Evolutionary conservation across 1,284 basidiomycete genomes (phyloP).

Genomic region (Tremellales sp.): DNA sequence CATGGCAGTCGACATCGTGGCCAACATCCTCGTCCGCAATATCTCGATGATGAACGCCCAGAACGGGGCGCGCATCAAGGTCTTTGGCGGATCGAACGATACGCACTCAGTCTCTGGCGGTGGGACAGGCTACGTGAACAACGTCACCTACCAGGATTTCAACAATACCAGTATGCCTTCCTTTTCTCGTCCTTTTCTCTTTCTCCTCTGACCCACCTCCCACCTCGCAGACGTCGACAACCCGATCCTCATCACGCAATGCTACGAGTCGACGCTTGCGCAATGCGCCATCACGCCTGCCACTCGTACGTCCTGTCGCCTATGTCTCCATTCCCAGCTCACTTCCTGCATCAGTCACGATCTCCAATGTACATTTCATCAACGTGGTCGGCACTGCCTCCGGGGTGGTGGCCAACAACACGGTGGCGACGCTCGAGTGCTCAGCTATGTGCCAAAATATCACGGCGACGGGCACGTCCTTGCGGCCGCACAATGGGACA

Average conservation of each 20-base stretch:
- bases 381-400: conserved; percentile 60
- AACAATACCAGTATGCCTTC: conserved; percentile 17
- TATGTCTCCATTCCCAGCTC: conserved; percentile 53
- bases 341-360: conserved; percentile 55
- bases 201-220: no score
- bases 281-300: conserved; percentile 16
- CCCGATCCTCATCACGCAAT: conserved; percentile 58
- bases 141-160: conserved; percentile 27
- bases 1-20: conserved; percentile 59
- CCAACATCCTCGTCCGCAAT: conserved; percentile 59
- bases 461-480: conserved; percentile 49
- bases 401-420: conserved; percentile 46
- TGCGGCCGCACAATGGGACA: conserved; percentile 18
- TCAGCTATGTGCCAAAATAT: conserved; percentile 51
- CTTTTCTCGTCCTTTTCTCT: no score
- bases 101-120: conserved; percentile 51
- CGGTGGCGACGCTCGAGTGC: conserved; percentile 58
- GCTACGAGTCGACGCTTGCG: conserved; percentile 52
- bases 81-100: conserved; percentile 55
- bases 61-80: conserved; percentile 66
- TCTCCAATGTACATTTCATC: conserved; percentile 50
- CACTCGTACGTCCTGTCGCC: conserved; percentile 18
- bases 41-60: conserved; percentile 60
- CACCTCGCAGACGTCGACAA: conserved; percentile 55
- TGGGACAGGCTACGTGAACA: conserved; percentile 60